Evolutionary conservation across 2,329 filamentous ascomycete genomes (phyloP).

Genomic region (Coniella lustricola): DNA sequence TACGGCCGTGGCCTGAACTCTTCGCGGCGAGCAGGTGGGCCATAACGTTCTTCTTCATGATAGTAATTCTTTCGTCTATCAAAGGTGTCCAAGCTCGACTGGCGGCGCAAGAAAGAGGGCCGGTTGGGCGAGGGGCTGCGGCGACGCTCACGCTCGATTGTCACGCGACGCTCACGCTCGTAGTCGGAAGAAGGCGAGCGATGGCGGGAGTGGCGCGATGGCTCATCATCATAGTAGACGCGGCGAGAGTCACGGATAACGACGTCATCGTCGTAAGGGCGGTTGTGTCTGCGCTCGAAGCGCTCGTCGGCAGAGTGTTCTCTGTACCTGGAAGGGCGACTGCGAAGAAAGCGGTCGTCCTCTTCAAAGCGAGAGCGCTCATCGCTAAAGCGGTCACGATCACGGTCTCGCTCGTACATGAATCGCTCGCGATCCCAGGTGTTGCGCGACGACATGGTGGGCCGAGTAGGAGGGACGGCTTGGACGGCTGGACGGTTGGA

Average conservation of each 20-base stretch:
- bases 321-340: slow-evolving; percentile 31
- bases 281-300: slow-evolving; percentile 37
- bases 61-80: slow-evolving; percentile 58
- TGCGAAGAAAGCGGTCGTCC: slow-evolving; percentile 40
- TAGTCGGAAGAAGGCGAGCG: slow-evolving; percentile 33
- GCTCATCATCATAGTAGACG: slow-evolving; percentile 47
- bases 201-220: slow-evolving; percentile 27
- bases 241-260: slow-evolving; percentile 41
- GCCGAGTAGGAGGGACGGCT: not conserved
- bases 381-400: slow-evolving; percentile 45
- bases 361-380: slow-evolving; percentile 44
- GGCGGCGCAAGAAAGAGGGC: slow-evolving; percentile 66
- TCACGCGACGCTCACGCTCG: slow-evolving; percentile 50
- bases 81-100: slow-evolving; percentile 86
- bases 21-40: slow-evolving; percentile 46
- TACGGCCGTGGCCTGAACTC: slow-evolving; percentile 41
- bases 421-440: slow-evolving; percentile 51
- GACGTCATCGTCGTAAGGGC: slow-evolving; percentile 41
- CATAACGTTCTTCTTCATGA: slow-evolving; percentile 53
- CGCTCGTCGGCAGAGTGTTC: slow-evolving; percentile 43
- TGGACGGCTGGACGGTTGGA: slow-evolving; percentile 5
- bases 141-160: slow-evolving; percentile 45
- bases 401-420: slow-evolving; percentile 35
- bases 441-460: slow-evolving; percentile 14
- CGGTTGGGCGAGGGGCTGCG: slow-evolving; percentile 45